A percentile compares a stretch with the other conserved stretches of the same genome.
Evolutionary conservation across 78 protist genomes (phyloP).

Genomic region (Polysphondylium violaceum): DNA sequence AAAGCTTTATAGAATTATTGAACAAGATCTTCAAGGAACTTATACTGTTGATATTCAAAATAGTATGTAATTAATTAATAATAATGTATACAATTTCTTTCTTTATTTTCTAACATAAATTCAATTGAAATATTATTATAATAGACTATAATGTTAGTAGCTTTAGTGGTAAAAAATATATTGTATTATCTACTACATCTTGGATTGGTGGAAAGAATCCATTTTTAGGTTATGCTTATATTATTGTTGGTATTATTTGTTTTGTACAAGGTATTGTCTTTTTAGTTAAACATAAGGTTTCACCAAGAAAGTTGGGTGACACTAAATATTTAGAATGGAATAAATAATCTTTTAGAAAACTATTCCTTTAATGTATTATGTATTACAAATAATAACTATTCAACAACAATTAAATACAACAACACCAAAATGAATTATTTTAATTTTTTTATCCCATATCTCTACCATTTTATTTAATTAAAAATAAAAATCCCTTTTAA

Average conservation of each 20-base stretch:
- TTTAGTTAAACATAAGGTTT: constrained; percentile 45
- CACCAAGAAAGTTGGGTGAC: constrained; percentile 83
- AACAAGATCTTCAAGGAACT: constrained; percentile 20
- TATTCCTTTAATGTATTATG: no score
- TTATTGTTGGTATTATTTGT: constrained; percentile 89
- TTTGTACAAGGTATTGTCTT: constrained; percentile 87
- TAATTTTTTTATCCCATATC: no score
- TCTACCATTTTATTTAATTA: no score
- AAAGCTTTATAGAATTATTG: constrained; percentile 90
- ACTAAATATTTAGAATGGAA: constrained; percentile 74
- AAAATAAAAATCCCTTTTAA: no score
- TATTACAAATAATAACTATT: no score
- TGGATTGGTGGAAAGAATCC: constrained; percentile 98
- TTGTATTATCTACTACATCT: constrained; percentile 93
- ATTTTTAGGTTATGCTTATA: constrained; percentile 93
- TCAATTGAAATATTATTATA: background rate
- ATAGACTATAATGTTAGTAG: constrained; percentile 80
- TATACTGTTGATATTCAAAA: constrained; percentile 7
- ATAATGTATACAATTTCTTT: background rate
- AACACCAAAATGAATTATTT: no score
- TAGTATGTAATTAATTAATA: constrained; percentile 18
- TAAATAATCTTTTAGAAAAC: constrained; percentile 11
- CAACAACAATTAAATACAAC: no score
- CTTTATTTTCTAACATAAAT: background rate
- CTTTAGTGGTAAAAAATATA: constrained; percentile 90